Base-by-base conservation (phyloP, 257 asterid genomes). In the Verbena officinalis region DNA sequence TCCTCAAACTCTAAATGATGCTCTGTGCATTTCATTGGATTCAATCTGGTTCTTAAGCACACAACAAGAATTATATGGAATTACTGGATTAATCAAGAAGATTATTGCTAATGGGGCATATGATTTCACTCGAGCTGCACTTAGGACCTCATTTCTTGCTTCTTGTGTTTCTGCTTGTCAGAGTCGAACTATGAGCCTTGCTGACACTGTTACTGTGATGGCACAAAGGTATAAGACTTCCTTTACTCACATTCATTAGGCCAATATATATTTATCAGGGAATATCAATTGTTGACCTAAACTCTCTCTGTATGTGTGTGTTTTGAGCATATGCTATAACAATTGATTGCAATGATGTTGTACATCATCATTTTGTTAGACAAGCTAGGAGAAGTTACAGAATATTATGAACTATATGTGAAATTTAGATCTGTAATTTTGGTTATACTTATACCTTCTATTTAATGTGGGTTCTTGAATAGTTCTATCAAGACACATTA, bases 101-200 rank as follows among this genome's bases (percentile, higher is more conserved):
- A 79, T 90, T 36, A 81, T 94, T 21, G 65, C 81, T 39, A 84
- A 85, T 73, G 99, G 99, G 66, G 99, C 99, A 0, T 86, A 70
- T 72, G 99, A 90, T 78, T 94, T 90, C 69, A 90, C 95, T n/a
- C 77, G 99, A 70, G 99, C 97, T 56, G 91, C 90, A 8, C 89
- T 94, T 30, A 83, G 99, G 83, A 94, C 99, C 62, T 94, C 97
- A 15, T 94, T 94, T 79, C 97, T 94, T 45, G 97, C 99, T 73
- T 90, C 99, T 0, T 86, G 97, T 55, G 97, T 94, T 71, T 87
- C 97, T 53, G 99, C 99, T 57, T 93, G 99, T 71, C 96, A 90
- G 81, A 93, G 97, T 73, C 90, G 92, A 64, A 90, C 96, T 0
- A 83, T 94, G 96, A 86, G 97, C 81, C 87, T 94, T 49, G 91